These are phyloP conservation scores for Boletus pseudopeckii DNA, from an alignment of 768 basidiomycete species.

Conservation along the genomic window DNA sequence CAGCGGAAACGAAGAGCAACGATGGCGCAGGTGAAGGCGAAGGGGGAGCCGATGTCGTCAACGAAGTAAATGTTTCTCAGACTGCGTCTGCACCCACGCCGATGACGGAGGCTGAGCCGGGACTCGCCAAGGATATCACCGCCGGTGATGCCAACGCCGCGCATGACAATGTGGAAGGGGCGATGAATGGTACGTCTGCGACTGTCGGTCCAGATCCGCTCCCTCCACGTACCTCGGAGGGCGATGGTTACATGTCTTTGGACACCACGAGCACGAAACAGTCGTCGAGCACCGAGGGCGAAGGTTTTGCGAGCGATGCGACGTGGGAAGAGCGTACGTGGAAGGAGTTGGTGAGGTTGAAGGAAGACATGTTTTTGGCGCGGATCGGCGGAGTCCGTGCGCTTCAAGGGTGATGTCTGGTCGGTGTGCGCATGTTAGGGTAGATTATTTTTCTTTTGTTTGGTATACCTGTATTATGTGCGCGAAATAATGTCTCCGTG, in stretches of 20 bases:
- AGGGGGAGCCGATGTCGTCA: not conserved
- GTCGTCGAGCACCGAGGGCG: constrained; percentile 25
- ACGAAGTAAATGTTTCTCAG: not conserved
- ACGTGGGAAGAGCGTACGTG: constrained; percentile 88
- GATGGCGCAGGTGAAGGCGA: not conserved
- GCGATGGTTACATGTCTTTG: constrained; percentile 12
- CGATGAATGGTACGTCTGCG: not conserved
- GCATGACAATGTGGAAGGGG: not conserved
- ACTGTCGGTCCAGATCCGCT: not conserved
- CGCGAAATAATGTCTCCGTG: not conserved
- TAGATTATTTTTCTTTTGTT: not conserved
- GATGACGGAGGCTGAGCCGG: not conserved
- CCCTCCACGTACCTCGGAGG: not conserved
- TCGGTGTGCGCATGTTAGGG: not conserved
- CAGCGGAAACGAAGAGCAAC: constrained; percentile 1
- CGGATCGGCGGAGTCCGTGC: constrained; percentile 54
- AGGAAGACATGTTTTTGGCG: constrained; percentile 87
- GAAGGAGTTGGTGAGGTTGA: constrained; percentile 69
- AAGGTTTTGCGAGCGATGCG: constrained; percentile 56
- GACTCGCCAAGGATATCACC: not conserved
- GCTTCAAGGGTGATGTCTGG: not conserved
- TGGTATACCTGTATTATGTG: not conserved
- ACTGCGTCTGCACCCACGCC: not conserved
- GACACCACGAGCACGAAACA: constrained; percentile 25
- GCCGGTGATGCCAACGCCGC: not conserved